Base-by-base conservation (phyloP, 257 asterid genomes). In the Solanum peruvianum region DNA sequence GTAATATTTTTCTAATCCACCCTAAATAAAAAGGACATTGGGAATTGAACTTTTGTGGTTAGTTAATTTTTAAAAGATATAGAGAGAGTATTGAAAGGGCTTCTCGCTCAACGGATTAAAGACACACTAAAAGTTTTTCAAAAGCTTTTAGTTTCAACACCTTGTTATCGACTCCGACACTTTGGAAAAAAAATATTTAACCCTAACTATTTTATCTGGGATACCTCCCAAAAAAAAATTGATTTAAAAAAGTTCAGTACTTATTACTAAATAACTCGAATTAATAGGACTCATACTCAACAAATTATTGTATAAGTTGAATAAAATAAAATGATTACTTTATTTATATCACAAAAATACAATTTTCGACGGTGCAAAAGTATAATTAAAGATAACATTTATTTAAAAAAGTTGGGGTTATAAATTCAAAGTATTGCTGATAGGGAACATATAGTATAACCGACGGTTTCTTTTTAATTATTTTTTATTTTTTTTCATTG, bases 41-140 rank as follows among this genome's bases (percentile, higher is more conserved):
- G 81, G 52, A 73, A 73, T 73, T 37, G 81, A 73, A 31, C 31
- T 31, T 73, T 37, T 2, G 27, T 71, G 80, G 80, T 37, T 31
- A 2, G 77, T 33, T 70, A 31, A 16, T 52, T 16, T 6, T 2
- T 12, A 1, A 4, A 52, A 16, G 5, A 49, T 6, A 52, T 18
- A 16, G 0, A 49, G 9, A 49, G 42, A 31, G n/a, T 69, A 0
- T 3, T 13, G n/a, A 3, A 70, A 70, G n/a, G n/a, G 12, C 23
- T 31, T 70, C 3, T 70, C 7, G 6, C 25, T 31, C 77, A 31
- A 31, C 5, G 12, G 1, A 56, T 56, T 2, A 56, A 56, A 56
- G n/a, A 0, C n/a, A 52, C 11, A 18, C 2, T 18, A 6, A 56
- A 7, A 56, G 2, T 7, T 0, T 7, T 52, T 1, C 9, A 18